These are phyloP conservation scores for Leccinellum luteum DNA, from an alignment of 768 basidiomycete species.

Conservation along the genomic window DNA sequence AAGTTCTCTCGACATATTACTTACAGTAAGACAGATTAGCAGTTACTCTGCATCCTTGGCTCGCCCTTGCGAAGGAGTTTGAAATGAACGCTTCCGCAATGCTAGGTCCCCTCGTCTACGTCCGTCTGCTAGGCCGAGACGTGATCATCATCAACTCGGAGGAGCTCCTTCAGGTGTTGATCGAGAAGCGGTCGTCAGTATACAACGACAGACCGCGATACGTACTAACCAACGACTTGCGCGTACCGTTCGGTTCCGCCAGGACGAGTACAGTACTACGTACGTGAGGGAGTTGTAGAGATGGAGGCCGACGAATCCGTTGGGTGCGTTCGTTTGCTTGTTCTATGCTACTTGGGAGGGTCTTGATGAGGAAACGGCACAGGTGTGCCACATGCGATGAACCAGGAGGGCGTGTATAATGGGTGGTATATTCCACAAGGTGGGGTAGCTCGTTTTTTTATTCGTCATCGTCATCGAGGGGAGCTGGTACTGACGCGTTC, in stretches of 20 bases:
- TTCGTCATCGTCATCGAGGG: too few species aligned
- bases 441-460: background rate
- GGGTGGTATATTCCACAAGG: slow-evolving; percentile 23
- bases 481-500: background rate
- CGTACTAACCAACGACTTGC: slow-evolving; percentile 9
- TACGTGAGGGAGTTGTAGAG: slow-evolving; percentile 22
- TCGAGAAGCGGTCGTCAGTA: slow-evolving; percentile 15
- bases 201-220: slow-evolving; percentile 16
- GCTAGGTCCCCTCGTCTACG: slow-evolving; percentile 2
- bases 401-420: slow-evolving; percentile 14
- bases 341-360: background rate
- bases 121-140: slow-evolving; percentile 1
- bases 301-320: slow-evolving; percentile 16
- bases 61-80: background rate
- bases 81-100: background rate
- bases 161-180: slow-evolving; percentile 8
- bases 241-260: background rate
- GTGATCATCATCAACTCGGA: slow-evolving; percentile 14
- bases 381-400: slow-evolving; percentile 1
- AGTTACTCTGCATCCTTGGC: too few species aligned
- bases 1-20: background rate
- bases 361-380: too few species aligned
- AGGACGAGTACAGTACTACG: too few species aligned
- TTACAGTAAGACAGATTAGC: background rate
- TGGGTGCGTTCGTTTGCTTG: slow-evolving; percentile 1